Evolutionary conservation across 75 land plant species (phyloP), one percentile per base, ranked within the genome.

Genomic region (Cryptomeria japonica): DNA sequence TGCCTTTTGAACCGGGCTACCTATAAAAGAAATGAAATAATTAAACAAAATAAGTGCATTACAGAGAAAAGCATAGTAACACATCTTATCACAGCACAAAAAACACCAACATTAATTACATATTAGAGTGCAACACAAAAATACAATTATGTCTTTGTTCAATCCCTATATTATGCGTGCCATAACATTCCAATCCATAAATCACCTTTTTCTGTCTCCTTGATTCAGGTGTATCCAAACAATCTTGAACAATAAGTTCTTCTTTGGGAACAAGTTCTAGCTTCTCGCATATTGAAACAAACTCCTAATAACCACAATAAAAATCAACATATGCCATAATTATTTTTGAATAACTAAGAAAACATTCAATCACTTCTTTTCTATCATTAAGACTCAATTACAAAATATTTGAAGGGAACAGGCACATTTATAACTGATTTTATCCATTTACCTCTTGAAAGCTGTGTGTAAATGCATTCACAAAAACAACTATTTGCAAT

Each of bases 1-100:
- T 95, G 95, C 46, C 96, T 91, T 87, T 92, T 97, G 84, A 96
- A 97, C n/a, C 99, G 95, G 55, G 97, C 94, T 90, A 98, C 94
- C 99, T 95, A 88, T 36, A 2, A 88, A 36, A 25, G 64, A 84
- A 80, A 37, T 28, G 6, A n/a, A 28, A 87, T 42, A 25, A 49
- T 32, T 46, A 89, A 80, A 47, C 37, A 64, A 16, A 87, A 49
- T 28, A 34, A 18, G 28, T 15, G 39, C 31, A 87, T 80, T 10
- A 13, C 0, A 22, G 8, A 13, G 22, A 28, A 39, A 87, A 31
- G 18, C 9, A 78, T 78, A 78, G 8, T 82, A n/a, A 82, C 34
- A 39, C 3, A 25, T 70, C 78, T 14, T 64, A 55, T 5, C 22
- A n/a, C 36, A 28, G 28, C 36, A 55, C 41, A 85, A 85, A 85